phyloP scores from a whole-genome alignment of 768 basidiomycete genomes.

The Daedaleopsis nitida region DNA sequence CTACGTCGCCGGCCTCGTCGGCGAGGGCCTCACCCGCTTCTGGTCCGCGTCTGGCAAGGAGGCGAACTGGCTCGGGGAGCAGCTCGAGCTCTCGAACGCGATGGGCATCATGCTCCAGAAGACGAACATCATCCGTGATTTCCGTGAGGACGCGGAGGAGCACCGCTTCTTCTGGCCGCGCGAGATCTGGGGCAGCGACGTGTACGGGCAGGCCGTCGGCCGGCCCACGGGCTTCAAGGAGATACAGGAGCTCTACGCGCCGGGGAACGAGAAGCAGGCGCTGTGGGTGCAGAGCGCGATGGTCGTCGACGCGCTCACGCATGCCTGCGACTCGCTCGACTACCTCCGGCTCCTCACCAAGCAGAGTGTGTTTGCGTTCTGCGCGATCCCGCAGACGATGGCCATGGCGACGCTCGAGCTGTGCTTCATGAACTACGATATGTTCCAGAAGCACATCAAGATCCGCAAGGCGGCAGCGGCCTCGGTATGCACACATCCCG shows the following conservation, averaged over 20 bases:
- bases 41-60: slow-evolving; percentile 89
- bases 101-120: slow-evolving; percentile 98
- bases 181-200: slow-evolving; percentile 76
- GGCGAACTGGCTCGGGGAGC: slow-evolving; percentile 65
- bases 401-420: slow-evolving; percentile 90
- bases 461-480: slow-evolving; percentile 93
- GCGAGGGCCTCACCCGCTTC: slow-evolving; percentile 89
- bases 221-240: slow-evolving; percentile 50
- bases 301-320: slow-evolving; percentile 84
- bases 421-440: slow-evolving; percentile 90
- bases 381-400: slow-evolving; percentile 93
- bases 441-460: slow-evolving; percentile 90
- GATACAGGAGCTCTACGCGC: slow-evolving; percentile 65
- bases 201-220: slow-evolving; percentile 48
- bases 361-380: slow-evolving; percentile 95
- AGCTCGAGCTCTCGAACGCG: slow-evolving; percentile 88
- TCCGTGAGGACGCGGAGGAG: slow-evolving; percentile 86
- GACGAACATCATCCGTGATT: slow-evolving; percentile 97
- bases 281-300: slow-evolving; percentile 85
- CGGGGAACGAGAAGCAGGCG: slow-evolving; percentile 63
- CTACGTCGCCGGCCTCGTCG: slow-evolving; percentile 96
- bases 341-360: slow-evolving; percentile 86
- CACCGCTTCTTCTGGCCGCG: slow-evolving; percentile 91
- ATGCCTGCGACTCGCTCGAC: slow-evolving; percentile 84
- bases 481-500: slow-evolving; percentile 45